Conservation (phyloP, 305 asterid species). For the Fraxinus velutina region DNA sequence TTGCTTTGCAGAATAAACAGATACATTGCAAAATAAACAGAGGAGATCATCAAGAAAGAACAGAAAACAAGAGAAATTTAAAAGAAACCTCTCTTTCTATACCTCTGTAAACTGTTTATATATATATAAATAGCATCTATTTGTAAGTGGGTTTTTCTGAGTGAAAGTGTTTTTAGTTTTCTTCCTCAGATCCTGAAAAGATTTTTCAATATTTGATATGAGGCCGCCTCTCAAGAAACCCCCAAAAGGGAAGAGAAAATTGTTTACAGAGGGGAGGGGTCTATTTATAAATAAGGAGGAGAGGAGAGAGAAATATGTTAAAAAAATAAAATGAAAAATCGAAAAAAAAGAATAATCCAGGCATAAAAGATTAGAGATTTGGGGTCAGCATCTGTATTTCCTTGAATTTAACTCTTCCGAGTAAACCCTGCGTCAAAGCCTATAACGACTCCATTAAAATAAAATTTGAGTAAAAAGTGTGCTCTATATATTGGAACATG, state of each 20-base stretch:
- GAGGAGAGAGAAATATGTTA: constrained; percentile 24
- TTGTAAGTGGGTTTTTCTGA: constrained; percentile 12
- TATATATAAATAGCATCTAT: constrained; percentile 17
- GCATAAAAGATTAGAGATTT: not conserved
- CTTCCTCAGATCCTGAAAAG: constrained; percentile 27
- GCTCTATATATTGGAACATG: not conserved
- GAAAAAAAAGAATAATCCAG: not conserved
- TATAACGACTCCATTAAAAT: not conserved
- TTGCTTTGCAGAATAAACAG: constrained; percentile 18
- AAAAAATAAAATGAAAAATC: not conserved
- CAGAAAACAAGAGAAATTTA: constrained; percentile 29
- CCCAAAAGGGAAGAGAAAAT: constrained; percentile 25
- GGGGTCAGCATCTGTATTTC: not conserved
- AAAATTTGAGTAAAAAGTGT: not conserved
- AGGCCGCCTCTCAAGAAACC: constrained; percentile 42
- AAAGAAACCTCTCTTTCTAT: constrained; percentile 30
- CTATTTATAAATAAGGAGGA: constrained; percentile 31
- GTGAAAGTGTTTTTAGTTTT: constrained; percentile 25
- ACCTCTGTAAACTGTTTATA: constrained; percentile 33
- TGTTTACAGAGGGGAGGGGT: not conserved
- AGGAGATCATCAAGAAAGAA: constrained; percentile 25
- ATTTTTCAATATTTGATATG: constrained; percentile 11
- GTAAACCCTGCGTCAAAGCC: not conserved
- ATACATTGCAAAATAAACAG: constrained; percentile 18
- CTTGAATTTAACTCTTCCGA: not conserved